Conservation (phyloP, 2,329 filamentous ascomycete genomes). For the Hortaea sp. region DNA sequence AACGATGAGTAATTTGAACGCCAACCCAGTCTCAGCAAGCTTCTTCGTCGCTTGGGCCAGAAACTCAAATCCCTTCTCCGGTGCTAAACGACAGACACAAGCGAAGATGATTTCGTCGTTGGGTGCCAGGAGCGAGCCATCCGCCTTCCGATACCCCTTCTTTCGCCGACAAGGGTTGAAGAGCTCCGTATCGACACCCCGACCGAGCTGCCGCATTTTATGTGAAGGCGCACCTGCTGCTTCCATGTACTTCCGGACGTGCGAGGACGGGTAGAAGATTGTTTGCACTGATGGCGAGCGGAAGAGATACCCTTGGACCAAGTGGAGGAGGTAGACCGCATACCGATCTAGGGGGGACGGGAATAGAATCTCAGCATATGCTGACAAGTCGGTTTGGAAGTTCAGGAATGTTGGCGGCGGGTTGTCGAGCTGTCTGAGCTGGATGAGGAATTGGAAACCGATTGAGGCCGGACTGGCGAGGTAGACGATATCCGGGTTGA, state of each 20-base stretch:
- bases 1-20: conserved; percentile 57
- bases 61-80: conserved; percentile 63
- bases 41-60: conserved; percentile 46
- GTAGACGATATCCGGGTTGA: conserved; percentile 59
- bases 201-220: conserved; percentile 52
- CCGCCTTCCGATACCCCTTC: conserved; percentile 37
- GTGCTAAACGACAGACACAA: conserved; percentile 56
- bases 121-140: conserved; percentile 40
- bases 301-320: conserved; percentile 59
- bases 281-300: conserved; percentile 51
- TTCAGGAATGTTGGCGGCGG: conserved; percentile 55
- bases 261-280: conserved; percentile 59
- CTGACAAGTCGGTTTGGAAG: conserved; percentile 61
- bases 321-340: conserved; percentile 51
- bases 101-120: conserved; percentile 55
- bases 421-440: conserved; percentile 50
- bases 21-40: conserved; percentile 45
- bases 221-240: conserved; percentile 43
- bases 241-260: conserved; percentile 52
- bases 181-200: conserved; percentile 54
- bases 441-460: conserved; percentile 62
- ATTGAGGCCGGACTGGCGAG: conserved; percentile 59
- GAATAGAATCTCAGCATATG: conserved; percentile 61
- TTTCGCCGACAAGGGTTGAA: conserved; percentile 49
- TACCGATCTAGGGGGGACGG: conserved; percentile 50